Conservation (phyloP, 2,329 filamentous ascomycete genomes). For the Exophiala sp. region DNA sequence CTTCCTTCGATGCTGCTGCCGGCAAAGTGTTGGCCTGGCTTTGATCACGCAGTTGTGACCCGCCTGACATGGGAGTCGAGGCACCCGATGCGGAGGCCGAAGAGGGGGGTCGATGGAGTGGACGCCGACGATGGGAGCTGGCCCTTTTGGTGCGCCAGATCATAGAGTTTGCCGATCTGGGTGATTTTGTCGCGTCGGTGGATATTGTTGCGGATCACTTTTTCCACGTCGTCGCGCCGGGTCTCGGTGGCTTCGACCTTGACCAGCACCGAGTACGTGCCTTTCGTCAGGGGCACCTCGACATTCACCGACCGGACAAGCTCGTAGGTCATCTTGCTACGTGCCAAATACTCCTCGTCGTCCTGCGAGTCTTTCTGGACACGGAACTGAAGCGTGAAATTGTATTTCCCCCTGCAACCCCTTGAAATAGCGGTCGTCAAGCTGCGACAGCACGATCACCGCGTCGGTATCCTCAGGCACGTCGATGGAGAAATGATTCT, state of each 20-base stretch:
- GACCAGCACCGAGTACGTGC: constrained; percentile 68
- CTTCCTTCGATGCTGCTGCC: constrained; percentile 27
- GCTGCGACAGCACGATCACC: constrained; percentile 55
- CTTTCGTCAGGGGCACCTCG: constrained; percentile 67
- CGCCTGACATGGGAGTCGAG: constrained; percentile 18
- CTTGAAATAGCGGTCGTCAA: constrained; percentile 56
- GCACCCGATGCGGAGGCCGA: constrained; percentile 25
- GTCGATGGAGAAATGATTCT: constrained; percentile 54
- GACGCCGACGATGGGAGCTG: constrained; percentile 23
- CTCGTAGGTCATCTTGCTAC: constrained; percentile 51
- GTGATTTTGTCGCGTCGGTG: constrained; percentile 65
- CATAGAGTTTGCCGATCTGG: constrained; percentile 44
- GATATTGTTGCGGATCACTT: constrained; percentile 62
- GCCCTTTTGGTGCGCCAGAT: constrained; percentile 43
- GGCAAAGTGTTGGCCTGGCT: constrained; percentile 31
- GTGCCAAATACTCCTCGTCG: constrained; percentile 54
- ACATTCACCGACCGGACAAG: constrained; percentile 71
- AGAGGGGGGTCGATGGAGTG: not conserved
- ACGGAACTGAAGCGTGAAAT: constrained; percentile 54
- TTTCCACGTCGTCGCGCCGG: constrained; percentile 40
- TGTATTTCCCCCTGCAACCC: constrained; percentile 54
- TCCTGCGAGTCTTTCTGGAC: constrained; percentile 49
- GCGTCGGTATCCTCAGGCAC: constrained; percentile 49
- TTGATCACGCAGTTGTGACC: constrained; percentile 16
- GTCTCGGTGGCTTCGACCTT: constrained; percentile 64